Conservation (phyloP, 2,329 filamentous ascomycete genomes). For the Macrophomina pseudophaseolina region DNA sequence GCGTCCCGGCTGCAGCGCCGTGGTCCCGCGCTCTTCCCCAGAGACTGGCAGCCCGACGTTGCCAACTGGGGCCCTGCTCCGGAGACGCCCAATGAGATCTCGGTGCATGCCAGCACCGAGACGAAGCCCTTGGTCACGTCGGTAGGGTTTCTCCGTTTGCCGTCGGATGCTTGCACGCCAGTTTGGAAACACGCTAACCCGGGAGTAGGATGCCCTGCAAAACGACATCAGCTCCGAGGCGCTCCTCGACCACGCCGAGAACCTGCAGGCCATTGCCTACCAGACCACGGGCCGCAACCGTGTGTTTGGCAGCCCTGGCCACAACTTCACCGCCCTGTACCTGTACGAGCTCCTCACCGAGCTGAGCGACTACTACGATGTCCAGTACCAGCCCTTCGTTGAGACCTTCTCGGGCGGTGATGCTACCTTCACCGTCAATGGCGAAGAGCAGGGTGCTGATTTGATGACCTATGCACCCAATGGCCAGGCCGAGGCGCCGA, state of each 20-base stretch:
- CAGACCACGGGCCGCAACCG: conserved; percentile 43
- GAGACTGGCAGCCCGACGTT: conserved; percentile 5
- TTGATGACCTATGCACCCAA: conserved; percentile 33
- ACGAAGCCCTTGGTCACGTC: conserved; percentile 4
- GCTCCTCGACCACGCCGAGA: conserved; percentile 39
- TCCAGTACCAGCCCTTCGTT: conserved; percentile 38
- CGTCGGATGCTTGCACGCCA: neutral
- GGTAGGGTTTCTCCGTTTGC: neutral
- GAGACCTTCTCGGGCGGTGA: conserved; percentile 33
- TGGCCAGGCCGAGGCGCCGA: conserved; percentile 35
- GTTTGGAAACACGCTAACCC: neutral
- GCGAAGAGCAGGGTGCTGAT: conserved; percentile 30
- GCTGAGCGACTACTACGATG: conserved; percentile 47
- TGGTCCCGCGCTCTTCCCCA: neutral
- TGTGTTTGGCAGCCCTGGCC: conserved; percentile 43
- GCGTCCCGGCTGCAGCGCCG: conserved; percentile 2
- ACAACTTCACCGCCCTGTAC: conserved; percentile 48
- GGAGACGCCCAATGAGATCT: conserved; percentile 11
- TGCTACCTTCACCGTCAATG: conserved; percentile 33
- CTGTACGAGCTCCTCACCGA: conserved; percentile 40
- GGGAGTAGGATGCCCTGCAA: conserved; percentile 33
- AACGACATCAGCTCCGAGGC: conserved; percentile 40
- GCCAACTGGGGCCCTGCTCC: conserved; percentile 3
- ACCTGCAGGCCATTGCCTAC: conserved; percentile 48
- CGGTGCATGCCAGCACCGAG: neutral